A percentile compares a stretch with the other conserved stretches of the same genome.
These are phyloP conservation scores for Erodium trifolium DNA, from an alignment of 441 rosid species.

Conservation along the genomic window DNA sequence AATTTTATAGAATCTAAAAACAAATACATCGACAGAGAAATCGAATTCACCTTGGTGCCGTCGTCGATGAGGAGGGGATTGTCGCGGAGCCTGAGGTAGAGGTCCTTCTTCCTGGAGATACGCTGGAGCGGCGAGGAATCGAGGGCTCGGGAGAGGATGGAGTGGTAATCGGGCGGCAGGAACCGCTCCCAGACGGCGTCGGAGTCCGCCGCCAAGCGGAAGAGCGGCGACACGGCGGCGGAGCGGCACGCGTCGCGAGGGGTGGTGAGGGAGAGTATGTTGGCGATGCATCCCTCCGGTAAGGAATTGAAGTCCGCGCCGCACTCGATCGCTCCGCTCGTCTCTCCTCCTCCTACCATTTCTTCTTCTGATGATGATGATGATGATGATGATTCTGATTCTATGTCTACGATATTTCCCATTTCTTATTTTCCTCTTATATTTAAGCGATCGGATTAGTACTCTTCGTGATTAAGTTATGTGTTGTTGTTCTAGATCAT, in stretches of 20 bases:
- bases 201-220: constrained; percentile 38
- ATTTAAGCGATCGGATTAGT: too few relatives aligned
- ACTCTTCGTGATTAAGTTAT: too few relatives aligned
- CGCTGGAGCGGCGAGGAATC: constrained; percentile 16
- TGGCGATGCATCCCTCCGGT: constrained; percentile 6
- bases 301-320: background rate
- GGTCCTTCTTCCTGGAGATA: constrained; percentile 32
- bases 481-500: too few relatives aligned
- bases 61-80: constrained; percentile 44
- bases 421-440: background rate
- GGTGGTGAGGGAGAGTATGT: background rate
- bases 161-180: constrained; percentile 32
- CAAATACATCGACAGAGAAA: background rate
- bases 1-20: too few relatives aligned
- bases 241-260: constrained; percentile 33
- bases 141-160: constrained; percentile 20
- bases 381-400: background rate
- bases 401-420: background rate
- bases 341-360: background rate
- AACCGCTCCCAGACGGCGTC: constrained; percentile 58
- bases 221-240: constrained; percentile 31
- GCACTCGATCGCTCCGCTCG: background rate
- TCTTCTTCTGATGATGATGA: too few relatives aligned
- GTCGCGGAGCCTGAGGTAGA: constrained; percentile 42
- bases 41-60: constrained; percentile 37